A percentile compares a stretch with the other conserved stretches of the same genome.
Conservation (phyloP, 225 moss, liverwort and hornwort genomes). For the Sphagnum tenellum region DNA sequence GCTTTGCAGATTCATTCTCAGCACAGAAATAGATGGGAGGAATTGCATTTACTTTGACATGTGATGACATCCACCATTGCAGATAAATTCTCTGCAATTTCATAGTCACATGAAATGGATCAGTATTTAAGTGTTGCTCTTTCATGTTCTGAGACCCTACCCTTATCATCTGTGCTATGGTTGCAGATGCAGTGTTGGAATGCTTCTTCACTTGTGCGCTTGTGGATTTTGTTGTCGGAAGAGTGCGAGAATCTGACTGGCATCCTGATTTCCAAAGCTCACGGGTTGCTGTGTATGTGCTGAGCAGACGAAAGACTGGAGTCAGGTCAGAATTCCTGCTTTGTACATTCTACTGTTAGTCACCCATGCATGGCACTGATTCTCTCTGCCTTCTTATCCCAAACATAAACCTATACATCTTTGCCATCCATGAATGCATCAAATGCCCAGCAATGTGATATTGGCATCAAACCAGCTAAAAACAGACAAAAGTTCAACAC, state of each 20-base stretch:
- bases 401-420: too few species aligned
- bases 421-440: too few species aligned
- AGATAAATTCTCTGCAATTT: not conserved
- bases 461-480: too few species aligned
- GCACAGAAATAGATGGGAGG: not conserved
- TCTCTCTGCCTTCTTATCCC: too few species aligned
- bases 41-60: not conserved
- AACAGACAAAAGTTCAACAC: too few species aligned
- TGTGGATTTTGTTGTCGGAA: conserved; percentile 60
- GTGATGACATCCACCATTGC: not conserved
- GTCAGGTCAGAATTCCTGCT: conserved; percentile 19
- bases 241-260: conserved; percentile 59
- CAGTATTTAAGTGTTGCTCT: not conserved
- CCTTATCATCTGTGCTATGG: not conserved
- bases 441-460: too few species aligned
- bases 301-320: conserved; percentile 30
- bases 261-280: conserved; percentile 74
- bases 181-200: conserved; percentile 77
- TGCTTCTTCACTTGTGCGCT: conserved; percentile 70
- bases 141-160: too few species aligned
- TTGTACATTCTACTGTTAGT: too few species aligned
- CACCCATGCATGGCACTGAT: too few species aligned
- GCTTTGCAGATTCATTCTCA: not conserved
- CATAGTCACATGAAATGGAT: not conserved
- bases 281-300: conserved; percentile 64